Base-by-base conservation (phyloP, 208 protist genomes). In the Phytomonas sp. region DNA sequence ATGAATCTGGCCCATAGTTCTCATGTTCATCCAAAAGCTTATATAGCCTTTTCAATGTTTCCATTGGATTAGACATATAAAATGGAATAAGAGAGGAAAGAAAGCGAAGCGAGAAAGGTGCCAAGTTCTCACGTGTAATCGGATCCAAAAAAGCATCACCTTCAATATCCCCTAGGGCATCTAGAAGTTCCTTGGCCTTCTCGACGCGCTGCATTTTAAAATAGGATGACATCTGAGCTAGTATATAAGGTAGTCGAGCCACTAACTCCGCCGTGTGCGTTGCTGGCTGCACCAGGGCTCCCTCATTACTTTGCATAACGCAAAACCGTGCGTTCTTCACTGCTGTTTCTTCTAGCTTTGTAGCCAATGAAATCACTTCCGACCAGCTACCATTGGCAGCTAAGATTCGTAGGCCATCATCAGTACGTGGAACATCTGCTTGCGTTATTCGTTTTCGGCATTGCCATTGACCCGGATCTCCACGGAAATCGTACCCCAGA, bases 51-150 rank as follows among this genome's bases (percentile, higher is more conserved):
- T 80, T 70, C 67, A 89, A 80, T 4, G 88, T 75, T 59, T 88
- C 85, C 67, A 78, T 85, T 2, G 76, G 51, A 43, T 74, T 76
- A n/a, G 82, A 83, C 8, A 79, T 69, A 60, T 93, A 88, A 56
- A 81, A 67, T 23, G 91, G 91, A 37, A 96, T 56, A 53, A 91
- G 65, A 20, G 87, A 88, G 0, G 76, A 68, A 26, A 93, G 62
- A 74, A 94, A 84, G 15, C 80, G 80, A 32, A 96, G 74, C 0
- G 91, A 96, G 77, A 96, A 96, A 17, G 91, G 91, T 23, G 80
- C 88, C 32, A 92, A 70, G 70, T 79, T 87, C 66, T 89, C 80
- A 1, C 66, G 51, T 30, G 81, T 91, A 36, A 43, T 64, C 5
- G 84, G 78, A 67, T 89, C 71, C 0, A 77, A 67, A 68, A 85